phyloP scores from a whole-genome alignment of 768 basidiomycete species.

The Russula ochroleuca region DNA sequence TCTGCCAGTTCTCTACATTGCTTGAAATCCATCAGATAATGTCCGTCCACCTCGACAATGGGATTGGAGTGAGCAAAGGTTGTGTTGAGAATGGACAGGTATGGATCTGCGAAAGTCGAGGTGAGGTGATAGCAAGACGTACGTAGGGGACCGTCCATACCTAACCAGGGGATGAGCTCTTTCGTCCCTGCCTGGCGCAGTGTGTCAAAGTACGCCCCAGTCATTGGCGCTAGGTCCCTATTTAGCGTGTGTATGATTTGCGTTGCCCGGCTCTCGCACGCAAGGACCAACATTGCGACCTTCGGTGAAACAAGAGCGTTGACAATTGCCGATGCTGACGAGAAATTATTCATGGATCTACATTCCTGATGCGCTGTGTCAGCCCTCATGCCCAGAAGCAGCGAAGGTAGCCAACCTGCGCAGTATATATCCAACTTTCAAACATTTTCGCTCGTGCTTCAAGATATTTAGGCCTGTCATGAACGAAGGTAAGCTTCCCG shows the following conservation, averaged over 20 bases:
- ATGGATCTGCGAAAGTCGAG: not conserved
- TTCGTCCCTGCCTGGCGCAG: not conserved
- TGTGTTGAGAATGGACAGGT: constrained; percentile 6
- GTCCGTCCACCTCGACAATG: constrained; percentile 5
- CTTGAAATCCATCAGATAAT: constrained; percentile 11
- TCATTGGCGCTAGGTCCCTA: not conserved
- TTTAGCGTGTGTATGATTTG: not conserved
- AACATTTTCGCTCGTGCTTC: constrained; percentile 6
- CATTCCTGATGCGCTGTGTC: constrained; percentile 4
- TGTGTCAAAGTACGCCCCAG: not conserved
- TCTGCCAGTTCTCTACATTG: constrained; percentile 4
- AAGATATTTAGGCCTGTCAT: constrained; percentile 2
- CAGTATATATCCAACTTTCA: constrained; percentile 14
- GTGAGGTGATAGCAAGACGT: not conserved
- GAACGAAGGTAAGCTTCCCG: not conserved
- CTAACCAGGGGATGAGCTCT: constrained; percentile 13
- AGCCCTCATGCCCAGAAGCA: not conserved
- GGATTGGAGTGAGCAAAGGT: constrained; percentile 7
- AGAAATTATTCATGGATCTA: constrained; percentile 8
- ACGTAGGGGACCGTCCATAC: not conserved
- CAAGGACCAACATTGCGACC: not conserved
- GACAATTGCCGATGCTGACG: constrained; percentile 7
- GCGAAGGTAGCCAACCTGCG: constrained; percentile 2
- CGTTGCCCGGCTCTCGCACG: constrained; percentile 12
- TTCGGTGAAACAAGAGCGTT: constrained; percentile 1